phyloP scores from a whole-genome alignment of 2,329 filamentous ascomycete genomes.

The Falciphora oryzae region DNA sequence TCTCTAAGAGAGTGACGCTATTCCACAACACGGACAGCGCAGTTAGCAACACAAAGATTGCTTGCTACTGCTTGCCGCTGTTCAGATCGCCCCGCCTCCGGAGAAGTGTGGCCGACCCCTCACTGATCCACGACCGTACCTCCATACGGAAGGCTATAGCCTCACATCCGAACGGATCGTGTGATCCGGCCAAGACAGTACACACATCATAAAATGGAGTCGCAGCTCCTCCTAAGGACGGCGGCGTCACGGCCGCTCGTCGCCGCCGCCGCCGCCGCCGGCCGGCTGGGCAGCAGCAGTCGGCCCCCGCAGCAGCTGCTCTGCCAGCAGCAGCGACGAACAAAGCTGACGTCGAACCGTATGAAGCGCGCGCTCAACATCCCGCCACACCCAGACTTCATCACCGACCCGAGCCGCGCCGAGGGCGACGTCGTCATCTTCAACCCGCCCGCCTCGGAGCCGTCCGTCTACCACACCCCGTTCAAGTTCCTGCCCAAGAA shows the following conservation, averaged over 20 bases:
- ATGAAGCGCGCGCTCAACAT: slow-evolving; percentile 55
- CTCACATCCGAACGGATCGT: too few species aligned
- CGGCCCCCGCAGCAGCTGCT: too few species aligned
- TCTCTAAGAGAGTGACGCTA: background rate
- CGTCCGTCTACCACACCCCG: slow-evolving; percentile 58
- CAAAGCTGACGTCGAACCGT: slow-evolving; percentile 43
- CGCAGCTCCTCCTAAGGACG: background rate
- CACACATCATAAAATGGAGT: background rate
- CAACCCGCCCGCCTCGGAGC: slow-evolving; percentile 41
- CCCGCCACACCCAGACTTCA: slow-evolving; percentile 55
- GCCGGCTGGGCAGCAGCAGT: background rate
- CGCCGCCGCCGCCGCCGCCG: background rate
- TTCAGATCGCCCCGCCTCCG: background rate
- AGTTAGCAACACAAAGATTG: background rate
- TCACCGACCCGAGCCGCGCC: slow-evolving; percentile 29
- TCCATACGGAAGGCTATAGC: too few species aligned
- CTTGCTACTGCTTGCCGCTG: background rate
- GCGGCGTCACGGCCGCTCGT: background rate
- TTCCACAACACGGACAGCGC: background rate
- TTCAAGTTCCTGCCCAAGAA: slow-evolving; percentile 57
- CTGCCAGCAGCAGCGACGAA: slow-evolving; percentile 9
- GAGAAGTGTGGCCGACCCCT: background rate
- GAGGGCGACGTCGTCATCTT: slow-evolving; percentile 39
- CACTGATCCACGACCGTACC: background rate
- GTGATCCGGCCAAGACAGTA: too few species aligned